Conservation (phyloP, 2,329 filamentous ascomycete genomes). For the Claviceps humidiphila region DNA sequence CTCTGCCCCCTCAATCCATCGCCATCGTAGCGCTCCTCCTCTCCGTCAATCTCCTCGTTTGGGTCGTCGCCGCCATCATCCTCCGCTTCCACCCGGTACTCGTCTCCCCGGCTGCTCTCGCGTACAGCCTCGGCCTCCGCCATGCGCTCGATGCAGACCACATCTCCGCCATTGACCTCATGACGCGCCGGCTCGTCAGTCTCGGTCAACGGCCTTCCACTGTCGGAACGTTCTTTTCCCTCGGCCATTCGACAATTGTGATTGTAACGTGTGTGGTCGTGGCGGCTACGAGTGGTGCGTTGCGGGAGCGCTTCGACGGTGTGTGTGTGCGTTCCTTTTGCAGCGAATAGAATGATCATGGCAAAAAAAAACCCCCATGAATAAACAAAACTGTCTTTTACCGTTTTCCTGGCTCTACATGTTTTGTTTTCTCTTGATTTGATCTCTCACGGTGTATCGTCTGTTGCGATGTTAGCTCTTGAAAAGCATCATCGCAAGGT, state of each 20-base stretch:
- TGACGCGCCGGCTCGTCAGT: constrained; percentile 80
- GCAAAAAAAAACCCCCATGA: too few relatives aligned
- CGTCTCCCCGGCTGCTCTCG: constrained; percentile 67
- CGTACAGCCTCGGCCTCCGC: constrained; percentile 78
- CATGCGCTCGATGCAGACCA: constrained; percentile 98
- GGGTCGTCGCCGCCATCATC: constrained; percentile 39
- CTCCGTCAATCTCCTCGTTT: constrained; percentile 38
- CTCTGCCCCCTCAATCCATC: constrained; percentile 22
- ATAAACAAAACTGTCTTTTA: too few relatives aligned
- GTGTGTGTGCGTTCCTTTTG: neutral
- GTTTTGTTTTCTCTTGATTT: too few relatives aligned
- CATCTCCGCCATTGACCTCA: constrained; percentile 74
- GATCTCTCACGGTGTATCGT: too few relatives aligned
- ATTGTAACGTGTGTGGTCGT: constrained; percentile 83
- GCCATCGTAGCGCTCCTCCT: constrained; percentile 38
- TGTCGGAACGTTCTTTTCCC: constrained; percentile 86
- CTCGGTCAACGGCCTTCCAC: constrained; percentile 76
- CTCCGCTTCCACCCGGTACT: constrained; percentile 44
- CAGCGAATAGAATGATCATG: too few relatives aligned
- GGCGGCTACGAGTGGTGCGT: constrained; percentile 74
- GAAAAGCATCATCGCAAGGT: too few relatives aligned
- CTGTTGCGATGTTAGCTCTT: too few relatives aligned
- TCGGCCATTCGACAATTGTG: constrained; percentile 90
- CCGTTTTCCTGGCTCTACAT: too few relatives aligned
- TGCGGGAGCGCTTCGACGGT: constrained; percentile 64